Evolutionary conservation across 2,329 filamentous ascomycete genomes (phyloP).

Genomic region (Emergomyces africanus): DNA sequence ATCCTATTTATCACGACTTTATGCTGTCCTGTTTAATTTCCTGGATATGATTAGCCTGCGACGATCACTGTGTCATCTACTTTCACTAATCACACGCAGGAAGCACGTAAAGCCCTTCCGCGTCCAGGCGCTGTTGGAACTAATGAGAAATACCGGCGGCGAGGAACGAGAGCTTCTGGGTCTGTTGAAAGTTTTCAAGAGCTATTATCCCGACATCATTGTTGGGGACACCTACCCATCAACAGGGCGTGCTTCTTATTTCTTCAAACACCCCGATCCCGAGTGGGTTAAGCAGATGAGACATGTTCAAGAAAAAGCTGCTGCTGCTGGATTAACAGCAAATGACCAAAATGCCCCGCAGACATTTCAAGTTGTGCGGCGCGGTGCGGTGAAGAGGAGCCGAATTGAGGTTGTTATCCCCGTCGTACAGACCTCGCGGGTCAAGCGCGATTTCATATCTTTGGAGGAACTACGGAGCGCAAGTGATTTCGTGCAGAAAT

Average conservation of each 20-base stretch:
- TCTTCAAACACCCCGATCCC: slow-evolving; percentile 53
- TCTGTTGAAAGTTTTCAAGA: slow-evolving; percentile 70
- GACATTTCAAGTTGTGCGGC: slow-evolving; percentile 52
- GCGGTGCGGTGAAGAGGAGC: slow-evolving; percentile 36
- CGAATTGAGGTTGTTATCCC: slow-evolving; percentile 46
- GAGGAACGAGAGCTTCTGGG: slow-evolving; percentile 64
- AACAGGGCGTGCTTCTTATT: slow-evolving; percentile 21
- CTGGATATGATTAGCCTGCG: slow-evolving; percentile 68
- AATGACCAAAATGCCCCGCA: slow-evolving; percentile 26
- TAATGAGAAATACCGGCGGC: slow-evolving; percentile 39
- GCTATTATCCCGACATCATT: slow-evolving; percentile 83
- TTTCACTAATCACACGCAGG: slow-evolving; percentile 65
- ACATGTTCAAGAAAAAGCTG: slow-evolving; percentile 48
- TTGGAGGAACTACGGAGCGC: slow-evolving; percentile 68
- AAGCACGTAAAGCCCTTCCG: slow-evolving; percentile 75
- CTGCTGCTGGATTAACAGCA: slow-evolving; percentile 15
- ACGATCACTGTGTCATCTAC: slow-evolving; percentile 58
- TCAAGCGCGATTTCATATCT: slow-evolving; percentile 44
- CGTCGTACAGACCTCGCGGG: slow-evolving; percentile 59
- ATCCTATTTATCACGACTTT: slow-evolving; percentile 52
- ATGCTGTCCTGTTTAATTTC: slow-evolving; percentile 66
- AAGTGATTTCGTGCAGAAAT: slow-evolving; percentile 53
- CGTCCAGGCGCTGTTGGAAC: slow-evolving; percentile 56
- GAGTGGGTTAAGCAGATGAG: slow-evolving; percentile 60
- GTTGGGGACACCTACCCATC: slow-evolving; percentile 50